Base-by-base conservation (phyloP, 495 filamentous ascomycete genomes). In the Tetracladium marchalianum region DNA sequence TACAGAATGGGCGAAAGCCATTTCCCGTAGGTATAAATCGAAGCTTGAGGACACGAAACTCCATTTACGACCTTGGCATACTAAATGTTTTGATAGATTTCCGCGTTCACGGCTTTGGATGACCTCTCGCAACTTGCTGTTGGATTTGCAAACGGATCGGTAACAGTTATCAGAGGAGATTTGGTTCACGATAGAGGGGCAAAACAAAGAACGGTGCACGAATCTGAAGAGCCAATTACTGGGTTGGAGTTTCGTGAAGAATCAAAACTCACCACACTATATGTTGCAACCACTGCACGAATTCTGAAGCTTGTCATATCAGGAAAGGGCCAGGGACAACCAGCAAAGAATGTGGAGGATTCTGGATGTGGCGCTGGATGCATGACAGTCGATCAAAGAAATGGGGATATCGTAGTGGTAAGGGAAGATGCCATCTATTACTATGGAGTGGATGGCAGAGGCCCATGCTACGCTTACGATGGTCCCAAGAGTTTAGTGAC, bases 141-240 rank as follows among this genome's bases (percentile, higher is more conserved):
- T 10, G 92, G 93, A 13, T 98, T 98, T 63, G 92, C 84, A 18
- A 96, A 97, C 62, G 92, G 92, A 15, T 82, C 88, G 9, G 92
- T 98, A 24, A 93, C 87, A 8, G 81, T 96, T 32, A 84, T 98
- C 47, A 78, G 92, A 34, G 92, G 92, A 43, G 92, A 98, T 64
- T 66, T 98, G 39, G 89, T 98, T 48, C 86, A 97, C 61, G 93
- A 97, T 61, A 78, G 89, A 49, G 92, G 92, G n/a, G 85, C 92
- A 32, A 90, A 88, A 60, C 92, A 98, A 62, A 78, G 93, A 17
- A 90, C 90, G 22, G 88, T 98, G 22, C 93, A 94, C 65, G 92
- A 96, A 57, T 95, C 90, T 2, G 89, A 97, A 54, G 92, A 98
- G 55, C 92, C 92, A 0, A 82, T 98, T 33, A 98, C 92, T 0